Conservation (phyloP, 495 filamentous ascomycete genomes). For the Friedmanniomyces endolithicus region DNA sequence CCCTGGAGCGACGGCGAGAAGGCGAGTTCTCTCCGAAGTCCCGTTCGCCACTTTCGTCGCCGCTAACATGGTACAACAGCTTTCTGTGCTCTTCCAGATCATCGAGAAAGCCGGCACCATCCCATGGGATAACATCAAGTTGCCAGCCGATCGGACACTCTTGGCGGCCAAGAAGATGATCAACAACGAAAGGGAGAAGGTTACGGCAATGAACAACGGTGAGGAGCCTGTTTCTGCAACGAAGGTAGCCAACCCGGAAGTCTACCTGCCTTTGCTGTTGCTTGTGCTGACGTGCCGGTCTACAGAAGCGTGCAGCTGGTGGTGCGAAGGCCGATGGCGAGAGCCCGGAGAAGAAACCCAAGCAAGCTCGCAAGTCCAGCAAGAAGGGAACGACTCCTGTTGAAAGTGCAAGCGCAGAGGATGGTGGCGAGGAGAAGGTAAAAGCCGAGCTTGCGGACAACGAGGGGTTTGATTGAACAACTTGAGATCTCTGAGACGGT, state of each 20-base stretch:
- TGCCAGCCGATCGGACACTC: conserved; percentile 20
- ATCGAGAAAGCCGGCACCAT: conserved; percentile 14
- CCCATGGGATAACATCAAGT: conserved; percentile 16
- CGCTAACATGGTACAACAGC: conserved; percentile 12
- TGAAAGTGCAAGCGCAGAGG: background rate
- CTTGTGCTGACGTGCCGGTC: background rate
- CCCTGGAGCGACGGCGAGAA: conserved; percentile 32
- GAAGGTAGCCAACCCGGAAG: background rate
- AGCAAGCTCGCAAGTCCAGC: conserved; percentile 12
- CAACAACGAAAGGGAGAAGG: conserved; percentile 14
- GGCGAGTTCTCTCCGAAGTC: conserved; percentile 18
- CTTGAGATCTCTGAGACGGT: background rate
- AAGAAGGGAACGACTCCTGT: background rate
- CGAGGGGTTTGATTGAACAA: background rate
- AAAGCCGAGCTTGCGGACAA: background rate
- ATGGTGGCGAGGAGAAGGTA: background rate
- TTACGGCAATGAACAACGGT: background rate
- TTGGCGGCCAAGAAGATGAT: conserved; percentile 12
- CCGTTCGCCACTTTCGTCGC: background rate
- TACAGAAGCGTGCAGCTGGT: conserved; percentile 2
- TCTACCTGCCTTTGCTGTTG: background rate
- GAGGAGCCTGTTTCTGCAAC: background rate
- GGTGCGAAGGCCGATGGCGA: conserved; percentile 6
- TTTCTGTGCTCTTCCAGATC: conserved; percentile 26
- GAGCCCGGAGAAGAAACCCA: conserved; percentile 12